Evolutionary conservation across 2,329 filamentous ascomycete genomes (phyloP).

Genomic region (Aureobasidium zeae): DNA sequence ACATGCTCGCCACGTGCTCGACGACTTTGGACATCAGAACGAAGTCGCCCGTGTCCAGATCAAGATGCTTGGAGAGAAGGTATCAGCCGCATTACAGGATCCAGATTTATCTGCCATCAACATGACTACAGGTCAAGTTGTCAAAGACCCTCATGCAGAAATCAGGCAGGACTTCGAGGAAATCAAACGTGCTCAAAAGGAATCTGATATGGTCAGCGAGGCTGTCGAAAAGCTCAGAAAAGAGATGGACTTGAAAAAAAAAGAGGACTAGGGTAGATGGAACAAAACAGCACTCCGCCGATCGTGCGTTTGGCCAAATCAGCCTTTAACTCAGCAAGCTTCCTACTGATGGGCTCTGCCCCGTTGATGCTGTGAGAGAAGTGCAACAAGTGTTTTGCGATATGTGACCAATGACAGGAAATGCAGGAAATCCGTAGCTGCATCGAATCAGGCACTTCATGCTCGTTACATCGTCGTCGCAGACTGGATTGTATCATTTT

Average conservation of each 20-base stretch:
- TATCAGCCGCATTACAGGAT: constrained; percentile 4
- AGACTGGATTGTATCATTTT: too few relatives aligned
- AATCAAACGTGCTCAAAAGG: constrained; percentile 7
- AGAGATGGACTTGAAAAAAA: constrained; percentile 10
- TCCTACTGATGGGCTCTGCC: too few relatives aligned
- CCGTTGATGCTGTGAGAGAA: too few relatives aligned
- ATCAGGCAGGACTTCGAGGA: constrained; percentile 11
- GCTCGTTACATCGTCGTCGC: too few relatives aligned
- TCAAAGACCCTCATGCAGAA: constrained; percentile 1
- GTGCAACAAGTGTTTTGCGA: too few relatives aligned
- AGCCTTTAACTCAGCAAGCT: too few relatives aligned
- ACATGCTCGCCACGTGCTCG: constrained; percentile 11
- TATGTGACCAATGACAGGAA: too few relatives aligned
- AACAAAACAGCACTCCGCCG: neutral
- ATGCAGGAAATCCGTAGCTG: too few relatives aligned
- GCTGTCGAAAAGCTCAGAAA: constrained; percentile 5
- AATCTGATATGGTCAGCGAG: constrained; percentile 1
- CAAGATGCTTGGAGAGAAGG: constrained; percentile 6
- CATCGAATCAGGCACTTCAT: too few relatives aligned
- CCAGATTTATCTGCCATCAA: constrained; percentile 4
- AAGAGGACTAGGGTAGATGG: constrained; percentile 3
- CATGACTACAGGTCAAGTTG: constrained; percentile 7
- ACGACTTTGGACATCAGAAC: constrained; percentile 13
- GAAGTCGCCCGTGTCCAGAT: constrained; percentile 6
- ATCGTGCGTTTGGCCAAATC: too few relatives aligned